Conservation (phyloP, 2,329 filamentous ascomycete genomes). For the Fusarium sororula region DNA sequence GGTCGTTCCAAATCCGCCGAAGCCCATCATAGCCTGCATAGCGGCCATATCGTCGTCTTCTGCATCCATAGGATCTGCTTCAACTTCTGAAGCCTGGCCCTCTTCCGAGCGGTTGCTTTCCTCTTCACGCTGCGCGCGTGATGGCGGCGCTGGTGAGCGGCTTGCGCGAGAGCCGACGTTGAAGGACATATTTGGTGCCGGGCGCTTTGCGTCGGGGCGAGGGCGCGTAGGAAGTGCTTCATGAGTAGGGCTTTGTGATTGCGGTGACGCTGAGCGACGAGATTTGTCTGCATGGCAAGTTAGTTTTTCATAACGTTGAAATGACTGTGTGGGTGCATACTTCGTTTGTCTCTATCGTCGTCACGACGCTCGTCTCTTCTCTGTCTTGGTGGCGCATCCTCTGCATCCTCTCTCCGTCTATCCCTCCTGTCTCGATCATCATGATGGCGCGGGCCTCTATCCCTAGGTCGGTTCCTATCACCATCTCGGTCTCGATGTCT, state of each 20-base stretch:
- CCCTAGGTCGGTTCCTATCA: conserved; percentile 45
- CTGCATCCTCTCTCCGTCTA: conserved; percentile 39
- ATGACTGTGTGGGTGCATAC: conserved; percentile 19
- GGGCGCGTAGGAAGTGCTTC: conserved; percentile 49
- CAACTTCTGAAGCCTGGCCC: conserved; percentile 19
- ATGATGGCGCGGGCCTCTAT: conserved; percentile 45
- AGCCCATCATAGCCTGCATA: conserved; percentile 91
- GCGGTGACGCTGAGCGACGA: conserved; percentile 52
- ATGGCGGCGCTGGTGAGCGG: conserved; percentile 28
- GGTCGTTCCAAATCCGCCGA: conserved; percentile 84
- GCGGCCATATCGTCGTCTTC: conserved; percentile 73
- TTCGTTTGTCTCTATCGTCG: conserved; percentile 39
- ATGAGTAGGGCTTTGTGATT: conserved; percentile 35
- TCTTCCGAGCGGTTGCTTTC: conserved; percentile 23
- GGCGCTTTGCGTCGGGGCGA: conserved; percentile 38
- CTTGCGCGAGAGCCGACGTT: conserved; percentile 45
- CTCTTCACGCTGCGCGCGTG: conserved; percentile 12
- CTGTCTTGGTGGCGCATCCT: conserved; percentile 29
- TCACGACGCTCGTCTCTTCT: conserved; percentile 40
- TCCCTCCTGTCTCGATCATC: conserved; percentile 40
- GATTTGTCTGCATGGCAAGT: conserved; percentile 34
- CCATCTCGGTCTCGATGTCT: conserved; percentile 52
- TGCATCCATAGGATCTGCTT: conserved; percentile 42
- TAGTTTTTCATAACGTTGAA: not conserved
- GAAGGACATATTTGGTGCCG: conserved; percentile 47